Base-by-base conservation (phyloP, 2,329 filamentous ascomycete genomes). In the Colletotrichum siamense region DNA sequence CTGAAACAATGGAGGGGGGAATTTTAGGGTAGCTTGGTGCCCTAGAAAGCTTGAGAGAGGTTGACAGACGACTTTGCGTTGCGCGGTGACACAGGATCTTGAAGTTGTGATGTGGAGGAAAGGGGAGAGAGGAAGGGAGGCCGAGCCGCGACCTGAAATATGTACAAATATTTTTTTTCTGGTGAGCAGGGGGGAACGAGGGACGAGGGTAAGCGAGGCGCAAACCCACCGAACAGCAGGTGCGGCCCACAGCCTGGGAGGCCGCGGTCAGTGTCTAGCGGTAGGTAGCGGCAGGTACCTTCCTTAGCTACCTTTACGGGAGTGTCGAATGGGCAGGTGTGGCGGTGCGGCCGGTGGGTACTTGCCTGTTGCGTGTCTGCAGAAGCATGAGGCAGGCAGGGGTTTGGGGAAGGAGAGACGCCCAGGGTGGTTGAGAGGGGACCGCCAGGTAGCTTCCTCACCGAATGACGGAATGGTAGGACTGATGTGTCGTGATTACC, bases 11-110 rank as follows among this genome's bases (percentile, higher is more conserved):
- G 89, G 59, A 64, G 91, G 90, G 90, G 91, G 90, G 89, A 88
- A 86, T 88, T 76, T 76, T 88, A 96, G 94, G 94, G 94, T 96
- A 95, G 94, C 94, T 96, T 92, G 88, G 94, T 95, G 94, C 94
- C 94, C 94, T 96, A 96, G 94, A 93, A 86, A 87, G 83, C 77
- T 80, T 79, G 80, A 81, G 80, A 79, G 80, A 79, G 81, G 81
- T 84, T 83, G 85, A 86, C 85, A 86, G 85, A 87, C 85, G 85
- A 80, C 85, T 44, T 83, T 85, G 85, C 85, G 85, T 87, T 87
- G 85, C 85, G 85, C 85, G 85, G 85, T 86, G 84, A 87, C 85
- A 87, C 85, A 86, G 82, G 81, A 81, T 83, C 86, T 84, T 86
- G 84, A 81, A 82, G 82, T 82, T 87, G 86, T 87, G 85, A 86